These are phyloP conservation scores for Catenaria anguillulae DNA, from an alignment of 371 early-diverging fungal species.

Conservation along the genomic window DNA sequence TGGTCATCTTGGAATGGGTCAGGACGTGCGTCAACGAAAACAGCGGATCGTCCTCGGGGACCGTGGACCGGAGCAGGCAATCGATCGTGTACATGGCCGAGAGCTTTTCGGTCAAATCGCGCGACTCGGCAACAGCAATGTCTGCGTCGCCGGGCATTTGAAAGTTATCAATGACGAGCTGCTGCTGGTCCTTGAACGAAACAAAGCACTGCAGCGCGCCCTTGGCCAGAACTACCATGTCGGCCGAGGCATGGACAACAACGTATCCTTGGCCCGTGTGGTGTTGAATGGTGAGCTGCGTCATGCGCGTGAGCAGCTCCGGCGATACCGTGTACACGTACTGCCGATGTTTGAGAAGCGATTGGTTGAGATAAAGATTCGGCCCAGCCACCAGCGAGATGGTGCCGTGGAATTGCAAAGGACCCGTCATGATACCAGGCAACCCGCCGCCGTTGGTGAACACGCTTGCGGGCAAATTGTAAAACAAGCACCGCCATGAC, in stretches of 20 bases:
- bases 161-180: not conserved
- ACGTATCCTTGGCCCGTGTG: not conserved
- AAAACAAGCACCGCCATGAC: not conserved
- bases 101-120: not conserved
- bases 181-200: not conserved
- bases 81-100: conserved; percentile 5
- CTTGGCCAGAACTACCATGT: not conserved
- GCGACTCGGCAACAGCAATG: not conserved
- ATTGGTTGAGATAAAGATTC: not conserved
- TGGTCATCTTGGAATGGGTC: not conserved
- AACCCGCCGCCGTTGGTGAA: too few species aligned
- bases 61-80: not conserved
- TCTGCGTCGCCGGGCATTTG: not conserved
- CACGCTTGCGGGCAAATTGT: too few species aligned
- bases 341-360: not conserved
- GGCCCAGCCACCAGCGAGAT: not conserved
- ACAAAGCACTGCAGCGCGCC: not conserved
- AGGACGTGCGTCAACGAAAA: not conserved
- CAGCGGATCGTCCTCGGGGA: not conserved
- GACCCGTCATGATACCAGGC: not conserved
- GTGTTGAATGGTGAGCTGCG: not conserved
- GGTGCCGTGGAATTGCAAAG: not conserved
- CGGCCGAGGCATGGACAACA: not conserved
- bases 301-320: not conserved
- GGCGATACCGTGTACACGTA: not conserved